Conservation (phyloP, 1,284 basidiomycete genomes). For the Porphyrellus sp. region DNA sequence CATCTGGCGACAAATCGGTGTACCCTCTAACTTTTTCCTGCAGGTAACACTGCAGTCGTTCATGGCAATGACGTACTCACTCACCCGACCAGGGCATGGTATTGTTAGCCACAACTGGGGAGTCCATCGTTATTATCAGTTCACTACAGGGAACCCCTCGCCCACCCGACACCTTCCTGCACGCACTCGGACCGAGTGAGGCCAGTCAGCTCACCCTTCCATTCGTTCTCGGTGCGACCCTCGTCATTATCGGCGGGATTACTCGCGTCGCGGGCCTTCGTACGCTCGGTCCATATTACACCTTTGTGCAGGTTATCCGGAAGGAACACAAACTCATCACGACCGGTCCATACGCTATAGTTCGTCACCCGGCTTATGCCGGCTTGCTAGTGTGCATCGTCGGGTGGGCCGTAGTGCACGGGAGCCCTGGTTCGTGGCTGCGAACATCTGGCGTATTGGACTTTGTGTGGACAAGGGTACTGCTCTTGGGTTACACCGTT, state of each 20-base stretch:
- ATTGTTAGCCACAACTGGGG: constrained; percentile 6
- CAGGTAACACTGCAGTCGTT: constrained; percentile 6
- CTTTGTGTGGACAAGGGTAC: neutral
- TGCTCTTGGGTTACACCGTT: neutral
- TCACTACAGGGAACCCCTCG: neutral
- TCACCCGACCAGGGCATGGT: neutral
- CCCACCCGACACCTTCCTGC: neutral
- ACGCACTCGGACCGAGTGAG: constrained; percentile 7
- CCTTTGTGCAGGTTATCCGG: constrained; percentile 12
- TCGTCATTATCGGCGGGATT: constrained; percentile 8
- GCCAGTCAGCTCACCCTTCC: constrained; percentile 9
- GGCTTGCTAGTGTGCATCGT: constrained; percentile 1
- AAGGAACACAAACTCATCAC: constrained; percentile 21
- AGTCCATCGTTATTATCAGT: constrained; percentile 7
- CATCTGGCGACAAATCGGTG: neutral
- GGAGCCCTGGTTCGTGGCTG: constrained; percentile 14
- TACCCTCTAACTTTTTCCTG: neutral
- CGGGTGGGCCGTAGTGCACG: constrained; percentile 5
- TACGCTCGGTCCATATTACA: constrained; percentile 21
- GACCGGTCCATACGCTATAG: constrained; percentile 16
- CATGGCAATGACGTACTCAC: neutral
- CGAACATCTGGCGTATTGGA: constrained; percentile 9
- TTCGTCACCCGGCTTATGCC: constrained; percentile 24
- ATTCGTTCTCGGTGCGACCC: constrained; percentile 14
- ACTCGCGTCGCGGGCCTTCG: constrained; percentile 11